phyloP scores from a whole-genome alignment of 2,329 filamentous ascomycete genomes.

The Neonectria neomacrospora region DNA sequence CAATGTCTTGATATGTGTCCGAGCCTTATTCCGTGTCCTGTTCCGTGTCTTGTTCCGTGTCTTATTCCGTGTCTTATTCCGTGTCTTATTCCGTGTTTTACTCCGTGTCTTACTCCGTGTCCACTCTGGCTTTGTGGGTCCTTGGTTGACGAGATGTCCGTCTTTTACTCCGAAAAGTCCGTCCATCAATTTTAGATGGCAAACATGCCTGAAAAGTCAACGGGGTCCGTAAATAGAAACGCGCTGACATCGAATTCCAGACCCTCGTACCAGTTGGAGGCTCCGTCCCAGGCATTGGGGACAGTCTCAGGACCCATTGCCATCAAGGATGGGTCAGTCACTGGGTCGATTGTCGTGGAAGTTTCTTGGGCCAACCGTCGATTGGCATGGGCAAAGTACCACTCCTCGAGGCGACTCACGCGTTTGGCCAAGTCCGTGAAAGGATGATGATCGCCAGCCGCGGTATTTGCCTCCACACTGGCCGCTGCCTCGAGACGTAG shows the following conservation, averaged over 20 bases:
- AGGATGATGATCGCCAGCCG: constrained; percentile 24
- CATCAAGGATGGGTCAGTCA: not conserved
- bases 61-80: constrained; percentile 13
- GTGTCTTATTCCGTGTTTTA: constrained; percentile 24
- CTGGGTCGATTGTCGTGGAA: not conserved
- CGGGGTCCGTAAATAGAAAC: constrained; percentile 35
- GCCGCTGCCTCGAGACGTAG: constrained; percentile 40
- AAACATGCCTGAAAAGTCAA: constrained; percentile 23
- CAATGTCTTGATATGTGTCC: too few species aligned
- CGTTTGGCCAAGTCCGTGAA: constrained; percentile 40
- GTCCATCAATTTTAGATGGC: not conserved
- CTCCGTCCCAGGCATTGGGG: constrained; percentile 19
- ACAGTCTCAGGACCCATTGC: not conserved
- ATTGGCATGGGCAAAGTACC: constrained; percentile 27
- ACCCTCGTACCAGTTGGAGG: constrained; percentile 16
- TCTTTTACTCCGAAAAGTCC: not conserved
- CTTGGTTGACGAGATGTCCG: not conserved
- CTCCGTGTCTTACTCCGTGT: constrained; percentile 30
- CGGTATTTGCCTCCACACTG: not conserved
- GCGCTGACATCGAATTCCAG: constrained; percentile 25
- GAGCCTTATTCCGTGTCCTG: constrained; percentile 3
- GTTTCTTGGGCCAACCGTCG: not conserved
- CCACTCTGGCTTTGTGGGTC: not conserved
- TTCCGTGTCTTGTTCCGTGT: too few species aligned
- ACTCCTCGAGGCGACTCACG: constrained; percentile 30